phyloP scores from a whole-genome alignment of 768 basidiomycete genomes.

The Clavaria fumosa region DNA sequence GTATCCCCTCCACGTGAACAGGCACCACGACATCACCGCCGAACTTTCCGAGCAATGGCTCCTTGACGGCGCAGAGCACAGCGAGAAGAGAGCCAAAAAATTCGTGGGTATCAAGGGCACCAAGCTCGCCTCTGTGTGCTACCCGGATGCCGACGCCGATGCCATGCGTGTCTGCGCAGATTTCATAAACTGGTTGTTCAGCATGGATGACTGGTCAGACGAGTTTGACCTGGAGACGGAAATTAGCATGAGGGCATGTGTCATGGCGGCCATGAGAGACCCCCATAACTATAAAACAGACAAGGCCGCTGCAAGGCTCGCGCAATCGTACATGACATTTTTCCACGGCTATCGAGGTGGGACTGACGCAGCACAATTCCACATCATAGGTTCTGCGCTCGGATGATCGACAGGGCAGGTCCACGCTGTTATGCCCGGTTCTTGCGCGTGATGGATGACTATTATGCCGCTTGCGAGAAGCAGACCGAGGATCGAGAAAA shows the following conservation, averaged over 20 bases:
- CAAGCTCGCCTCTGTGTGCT: constrained; percentile 55
- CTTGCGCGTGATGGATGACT: constrained; percentile 48
- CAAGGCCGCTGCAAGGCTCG: background rate
- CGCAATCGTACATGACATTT: background rate
- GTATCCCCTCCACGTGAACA: background rate
- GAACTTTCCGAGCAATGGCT: constrained; percentile 47
- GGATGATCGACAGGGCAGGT: too few species aligned
- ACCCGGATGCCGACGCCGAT: constrained; percentile 19
- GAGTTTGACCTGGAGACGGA: constrained; percentile 7
- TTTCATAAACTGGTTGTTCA: constrained; percentile 9
- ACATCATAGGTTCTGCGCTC: too few species aligned
- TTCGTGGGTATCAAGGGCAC: constrained; percentile 62
- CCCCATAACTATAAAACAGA: background rate
- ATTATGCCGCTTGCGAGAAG: constrained; percentile 52
- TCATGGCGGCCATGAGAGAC: background rate
- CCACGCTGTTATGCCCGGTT: too few species aligned
- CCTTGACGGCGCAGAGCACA: constrained; percentile 44
- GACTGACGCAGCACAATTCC: too few species aligned
- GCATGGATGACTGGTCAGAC: constrained; percentile 7
- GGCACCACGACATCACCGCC: background rate
- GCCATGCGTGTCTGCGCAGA: constrained; percentile 6
- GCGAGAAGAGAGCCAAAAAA: constrained; percentile 33
- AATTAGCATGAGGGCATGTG: background rate
- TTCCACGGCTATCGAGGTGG: too few species aligned
- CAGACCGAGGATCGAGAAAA: constrained; percentile 29